Base-by-base conservation (phyloP, 2,329 filamentous ascomycete species). In the Lachnellula occidentalis region DNA sequence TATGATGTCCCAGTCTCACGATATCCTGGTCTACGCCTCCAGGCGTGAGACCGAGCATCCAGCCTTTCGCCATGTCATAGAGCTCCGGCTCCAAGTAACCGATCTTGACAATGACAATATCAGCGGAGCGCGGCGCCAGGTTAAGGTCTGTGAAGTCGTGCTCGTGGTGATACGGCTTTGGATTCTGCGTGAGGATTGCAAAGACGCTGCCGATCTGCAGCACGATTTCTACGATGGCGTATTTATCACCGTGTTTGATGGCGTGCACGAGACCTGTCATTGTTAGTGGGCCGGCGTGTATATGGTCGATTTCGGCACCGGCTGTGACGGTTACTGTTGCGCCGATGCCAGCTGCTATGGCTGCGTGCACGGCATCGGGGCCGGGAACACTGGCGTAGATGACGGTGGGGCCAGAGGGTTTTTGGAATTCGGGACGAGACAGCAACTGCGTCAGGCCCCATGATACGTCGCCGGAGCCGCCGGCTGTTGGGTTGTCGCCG, bases 81-180 rank as follows among this genome's bases (percentile, higher is more conserved):
- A 80, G 66, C 60, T 81, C 74, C 3, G 78, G 78, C 61, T 81
- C 78, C 1, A 81, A 65, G 54, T 80, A 81, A 15, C 78, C 78
- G 45, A 81, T 81, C 64, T 81, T 80, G 22, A 80, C 77, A 43
- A 81, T 73, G 0, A 80, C 77, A 21, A 81, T 73, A 57, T 78
- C 76, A 0, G 73, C 72, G 4, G 69, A 60, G 2, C 77, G 72
- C 1, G 78, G 77, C 8, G 66, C 46, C 1, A 81, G 72, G 43
- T 73, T 54, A 0, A 81, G 70, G 3, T 75, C 74, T 0, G 72
- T 76, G 58, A 81, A 80, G 61, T 80, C 78, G 11, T 65, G 70
- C 60, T 80, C 77, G 46, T 73, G 71, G 57, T 81, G 78, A 58
- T 80, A 80, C 1, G 78, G 78, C 60, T 80, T 81, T 48, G 77